Evolutionary conservation across 2,329 filamentous ascomycete genomes (phyloP), one percentile per base, ranked within the genome.

Genomic region (Cryphonectria japonica): DNA sequence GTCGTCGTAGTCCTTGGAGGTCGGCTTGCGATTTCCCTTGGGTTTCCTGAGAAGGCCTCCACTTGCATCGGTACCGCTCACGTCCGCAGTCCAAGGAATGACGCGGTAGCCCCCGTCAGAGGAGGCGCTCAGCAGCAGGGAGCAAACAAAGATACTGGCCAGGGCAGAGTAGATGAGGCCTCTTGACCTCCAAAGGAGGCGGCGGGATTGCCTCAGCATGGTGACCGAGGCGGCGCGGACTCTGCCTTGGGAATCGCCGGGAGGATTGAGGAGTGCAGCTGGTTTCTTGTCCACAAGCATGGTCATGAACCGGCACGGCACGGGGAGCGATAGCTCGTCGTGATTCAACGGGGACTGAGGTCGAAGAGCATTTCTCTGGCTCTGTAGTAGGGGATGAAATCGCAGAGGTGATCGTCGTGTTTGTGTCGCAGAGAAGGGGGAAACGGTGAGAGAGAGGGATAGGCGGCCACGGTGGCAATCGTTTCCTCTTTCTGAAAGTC

Each of bases 111-210:
- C 76, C 13, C 78, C 75, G 13, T 78, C 75, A 19, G 76, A 72
- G 19, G 81, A 78, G 29, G 78, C 78, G 72, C 80, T 81, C 69
- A 84, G 80, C 29, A 85, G 73, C 60, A 85, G 73, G 75, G 82
- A 83, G 74, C 85, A 86, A 46, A 83, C 78, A n/a, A 81, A 79
- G 29, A 82, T 74, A 50, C 80, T 76, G 41, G 81, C 81, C 32
- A 85, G 70, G 43, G 78, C 77, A 34, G 85, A 76, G 50, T 85
- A 74, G 13, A 85, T 73, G 41, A 86, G 73, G 54, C 81, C 78
- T 76, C 80, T 83, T 68, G 83, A 82, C 71, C 83, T 73, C 71
- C 71, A 73, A 59, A 73, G 71, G 71, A 73, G 71, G 69, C 71
- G 71, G 16, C 71, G 69, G 39, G 71, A 73, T 19, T 75, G 74